Conservation (phyloP, 1,139 yeast genomes). For the Blastobotrys proliferans region DNA sequence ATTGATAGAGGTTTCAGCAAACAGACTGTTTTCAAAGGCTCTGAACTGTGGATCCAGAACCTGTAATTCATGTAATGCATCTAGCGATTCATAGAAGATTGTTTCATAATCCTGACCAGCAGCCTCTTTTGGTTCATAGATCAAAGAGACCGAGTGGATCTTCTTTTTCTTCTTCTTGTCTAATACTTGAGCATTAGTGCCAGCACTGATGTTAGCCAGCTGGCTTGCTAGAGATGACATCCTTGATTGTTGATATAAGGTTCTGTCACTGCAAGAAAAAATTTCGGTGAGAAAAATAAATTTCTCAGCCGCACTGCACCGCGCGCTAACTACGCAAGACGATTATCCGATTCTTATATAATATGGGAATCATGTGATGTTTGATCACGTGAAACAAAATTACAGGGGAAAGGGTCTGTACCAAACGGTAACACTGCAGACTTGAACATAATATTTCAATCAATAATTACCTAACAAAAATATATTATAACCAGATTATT, state of each 20-base stretch:
- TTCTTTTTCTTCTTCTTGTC: conserved; percentile 85
- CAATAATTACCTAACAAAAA: too few relatives aligned
- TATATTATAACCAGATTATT: too few relatives aligned
- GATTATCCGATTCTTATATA: too few relatives aligned
- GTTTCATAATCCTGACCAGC: conserved; percentile 90
- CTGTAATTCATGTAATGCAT: conserved; percentile 71
- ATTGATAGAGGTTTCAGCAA: conserved; percentile 71
- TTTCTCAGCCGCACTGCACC: too few relatives aligned
- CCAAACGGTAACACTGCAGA: too few relatives aligned
- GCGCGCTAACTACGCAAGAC: too few relatives aligned
- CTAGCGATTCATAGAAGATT: conserved; percentile 65
- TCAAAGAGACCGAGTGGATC: conserved; percentile 81
- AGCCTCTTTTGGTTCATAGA: conserved; percentile 83
- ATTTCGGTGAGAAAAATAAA: too few relatives aligned
- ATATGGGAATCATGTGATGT: too few relatives aligned
- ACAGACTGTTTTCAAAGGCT: conserved; percentile 65
- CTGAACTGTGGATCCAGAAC: conserved; percentile 69
- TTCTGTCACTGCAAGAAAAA: too few relatives aligned
- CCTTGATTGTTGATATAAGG: background rate
- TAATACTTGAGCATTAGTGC: conserved; percentile 67
- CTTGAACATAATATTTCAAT: too few relatives aligned
- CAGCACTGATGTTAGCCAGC: conserved; percentile 55
- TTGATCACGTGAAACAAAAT: too few relatives aligned
- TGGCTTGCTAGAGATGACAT: conserved; percentile 61
- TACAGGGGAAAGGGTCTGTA: too few relatives aligned